Percentiles rank a stretch among this genome's conserved stretches.
Conservation (phyloP, 2,329 filamentous ascomycete genomes). For the Pseudopithomyces maydicus region DNA sequence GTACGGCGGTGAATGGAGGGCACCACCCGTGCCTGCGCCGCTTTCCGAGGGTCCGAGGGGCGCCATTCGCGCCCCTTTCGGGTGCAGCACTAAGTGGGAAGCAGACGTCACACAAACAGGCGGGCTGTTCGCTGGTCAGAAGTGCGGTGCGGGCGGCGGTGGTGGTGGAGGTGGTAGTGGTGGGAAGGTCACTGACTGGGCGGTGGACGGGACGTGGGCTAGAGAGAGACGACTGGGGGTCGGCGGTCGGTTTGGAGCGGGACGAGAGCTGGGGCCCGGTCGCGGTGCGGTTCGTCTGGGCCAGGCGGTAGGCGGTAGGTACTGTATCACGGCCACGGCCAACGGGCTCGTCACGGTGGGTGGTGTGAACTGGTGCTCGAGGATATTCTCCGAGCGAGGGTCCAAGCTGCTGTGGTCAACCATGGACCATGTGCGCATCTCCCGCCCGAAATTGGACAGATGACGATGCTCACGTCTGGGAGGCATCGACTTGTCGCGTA, state of each 20-base stretch:
- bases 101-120: slow-evolving; percentile 28
- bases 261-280: slow-evolving; percentile 23
- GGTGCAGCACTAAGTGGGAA: slow-evolving; percentile 31
- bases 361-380: background rate
- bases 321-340: too few species aligned
- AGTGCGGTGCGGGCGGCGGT: too few species aligned
- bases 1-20: slow-evolving; percentile 31
- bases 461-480: slow-evolving; percentile 15
- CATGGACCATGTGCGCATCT: slow-evolving; percentile 20
- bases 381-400: slow-evolving; percentile 18
- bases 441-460: slow-evolving; percentile 22
- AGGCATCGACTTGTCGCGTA: slow-evolving; percentile 16
- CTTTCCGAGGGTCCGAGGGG: slow-evolving; percentile 34
- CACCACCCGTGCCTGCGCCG: slow-evolving; percentile 21
- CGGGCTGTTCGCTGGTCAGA: slow-evolving; percentile 24
- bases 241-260: slow-evolving; percentile 24
- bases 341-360: background rate
- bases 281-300: background rate
- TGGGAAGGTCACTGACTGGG: too few species aligned
- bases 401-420: slow-evolving; percentile 10
- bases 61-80: slow-evolving; percentile 36
- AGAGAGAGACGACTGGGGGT: slow-evolving; percentile 7
- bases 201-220: too few species aligned
- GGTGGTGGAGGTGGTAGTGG: background rate
- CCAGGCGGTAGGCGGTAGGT: too few species aligned